Conservation (phyloP, 2,329 filamentous ascomycete species). For the Pseudogymnoascus sp. region DNA sequence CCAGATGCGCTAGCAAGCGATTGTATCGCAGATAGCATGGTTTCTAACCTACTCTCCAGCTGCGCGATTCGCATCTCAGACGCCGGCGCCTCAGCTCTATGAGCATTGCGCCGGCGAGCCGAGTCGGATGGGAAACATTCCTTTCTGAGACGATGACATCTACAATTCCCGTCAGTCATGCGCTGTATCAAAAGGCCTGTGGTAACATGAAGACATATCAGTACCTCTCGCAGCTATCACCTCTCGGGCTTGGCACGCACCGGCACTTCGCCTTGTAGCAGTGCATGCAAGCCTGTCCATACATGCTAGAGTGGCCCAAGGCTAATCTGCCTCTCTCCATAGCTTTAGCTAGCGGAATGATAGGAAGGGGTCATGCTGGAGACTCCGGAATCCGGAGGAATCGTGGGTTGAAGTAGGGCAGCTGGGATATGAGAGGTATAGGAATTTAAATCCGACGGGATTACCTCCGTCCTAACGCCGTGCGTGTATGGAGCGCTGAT, state of each 20-base stretch:
- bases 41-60: slow-evolving; percentile 44
- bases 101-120: slow-evolving; percentile 32
- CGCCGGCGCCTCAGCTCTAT: slow-evolving; percentile 29
- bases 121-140: slow-evolving; percentile 39
- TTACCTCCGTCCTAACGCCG: not conserved
- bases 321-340: not conserved
- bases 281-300: slow-evolving; percentile 22
- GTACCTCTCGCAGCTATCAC: slow-evolving; percentile 16
- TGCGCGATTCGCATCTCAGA: slow-evolving; percentile 34
- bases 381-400: not conserved
- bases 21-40: slow-evolving; percentile 40
- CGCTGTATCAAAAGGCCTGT: not conserved
- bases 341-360: not conserved
- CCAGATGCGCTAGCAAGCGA: slow-evolving; percentile 5
- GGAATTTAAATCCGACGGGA: not conserved
- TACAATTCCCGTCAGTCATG: slow-evolving; percentile 11
- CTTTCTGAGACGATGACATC: slow-evolving; percentile 41
- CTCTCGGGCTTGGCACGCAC: slow-evolving; percentile 18
- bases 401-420: not conserved
- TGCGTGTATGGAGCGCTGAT: not conserved
- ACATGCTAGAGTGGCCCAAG: slow-evolving; percentile 9
- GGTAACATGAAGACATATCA: not conserved
- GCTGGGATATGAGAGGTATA: not conserved
- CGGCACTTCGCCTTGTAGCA: slow-evolving; percentile 24
- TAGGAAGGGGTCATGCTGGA: not conserved